Evolutionary conservation across 2,329 filamentous ascomycete genomes (phyloP).

Genomic region (Cercospora brassicicola): DNA sequence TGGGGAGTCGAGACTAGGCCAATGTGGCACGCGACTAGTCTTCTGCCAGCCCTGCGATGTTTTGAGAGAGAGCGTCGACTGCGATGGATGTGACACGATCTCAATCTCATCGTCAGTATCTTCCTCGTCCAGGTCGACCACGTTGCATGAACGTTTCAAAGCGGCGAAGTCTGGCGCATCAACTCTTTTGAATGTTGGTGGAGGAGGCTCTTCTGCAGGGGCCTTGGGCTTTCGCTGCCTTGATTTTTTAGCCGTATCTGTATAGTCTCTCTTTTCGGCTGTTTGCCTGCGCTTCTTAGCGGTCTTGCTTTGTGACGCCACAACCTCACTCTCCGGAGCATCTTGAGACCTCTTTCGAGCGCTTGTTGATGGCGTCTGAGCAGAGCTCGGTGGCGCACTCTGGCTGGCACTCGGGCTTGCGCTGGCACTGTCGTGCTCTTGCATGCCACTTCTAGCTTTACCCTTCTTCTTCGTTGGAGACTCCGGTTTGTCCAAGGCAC

Average conservation of each 20-base stretch:
- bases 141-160: background rate
- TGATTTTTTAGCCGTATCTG: background rate
- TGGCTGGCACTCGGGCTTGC: background rate
- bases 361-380: background rate
- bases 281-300: constrained; percentile 8
- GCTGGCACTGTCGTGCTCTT: constrained; percentile 52
- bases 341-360: background rate
- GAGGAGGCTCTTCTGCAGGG: background rate
- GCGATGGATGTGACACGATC: background rate
- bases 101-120: background rate
- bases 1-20: background rate
- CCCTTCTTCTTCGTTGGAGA: constrained; percentile 7
- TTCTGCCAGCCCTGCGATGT: background rate
- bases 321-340: background rate
- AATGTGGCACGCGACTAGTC: background rate
- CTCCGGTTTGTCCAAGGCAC: constrained; percentile 14
- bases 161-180: constrained; percentile 12
- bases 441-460: constrained; percentile 35
- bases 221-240: constrained; percentile 6
- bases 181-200: constrained; percentile 9
- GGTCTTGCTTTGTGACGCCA: background rate
- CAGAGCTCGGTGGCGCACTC: background rate
- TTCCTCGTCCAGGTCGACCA: constrained; percentile 14
- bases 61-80: background rate
- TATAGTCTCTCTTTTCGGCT: background rate